Conservation (phyloP, 208 protist genomes). For the Trypanosoma theileri region DNA sequence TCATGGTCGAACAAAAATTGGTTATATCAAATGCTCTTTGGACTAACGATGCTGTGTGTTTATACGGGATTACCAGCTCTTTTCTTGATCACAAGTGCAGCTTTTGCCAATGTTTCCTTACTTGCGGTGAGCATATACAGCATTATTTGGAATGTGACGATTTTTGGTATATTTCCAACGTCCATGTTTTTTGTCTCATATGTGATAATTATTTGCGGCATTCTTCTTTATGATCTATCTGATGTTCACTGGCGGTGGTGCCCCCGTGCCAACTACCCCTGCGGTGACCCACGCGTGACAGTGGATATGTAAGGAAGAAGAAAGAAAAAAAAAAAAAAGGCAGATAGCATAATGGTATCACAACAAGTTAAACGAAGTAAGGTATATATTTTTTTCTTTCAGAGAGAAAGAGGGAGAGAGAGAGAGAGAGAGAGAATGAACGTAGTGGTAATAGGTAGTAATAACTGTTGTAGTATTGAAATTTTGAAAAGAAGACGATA, state of each 20-base stretch:
- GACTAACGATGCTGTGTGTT: slow-evolving; percentile 75
- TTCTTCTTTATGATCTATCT: slow-evolving; percentile 68
- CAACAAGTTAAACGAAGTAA: not conserved
- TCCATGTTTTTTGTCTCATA: slow-evolving; percentile 69
- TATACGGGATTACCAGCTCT: slow-evolving; percentile 77
- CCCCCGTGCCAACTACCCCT: slow-evolving; percentile 61
- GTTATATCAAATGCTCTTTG: slow-evolving; percentile 80
- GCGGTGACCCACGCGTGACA: slow-evolving; percentile 29
- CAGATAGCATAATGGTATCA: not conserved
- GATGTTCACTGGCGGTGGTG: slow-evolving; percentile 59
- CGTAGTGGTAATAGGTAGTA: too few species aligned
- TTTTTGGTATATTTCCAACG: slow-evolving; percentile 78
- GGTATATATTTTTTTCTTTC: not conserved
- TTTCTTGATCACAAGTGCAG: slow-evolving; percentile 73
- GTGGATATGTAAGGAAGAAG: not conserved
- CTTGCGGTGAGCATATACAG: slow-evolving; percentile 68
- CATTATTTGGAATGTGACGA: slow-evolving; percentile 83
- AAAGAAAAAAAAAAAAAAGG: not conserved
- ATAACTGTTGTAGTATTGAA: too few species aligned
- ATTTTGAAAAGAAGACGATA: too few species aligned
- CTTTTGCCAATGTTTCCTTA: slow-evolving; percentile 84
- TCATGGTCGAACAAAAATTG: slow-evolving; percentile 64
- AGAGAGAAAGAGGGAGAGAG: too few species aligned
- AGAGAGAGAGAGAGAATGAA: too few species aligned
- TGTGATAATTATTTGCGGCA: slow-evolving; percentile 68